Base-by-base conservation (phyloP, 352 stramenopile genomes). In the Phytophthora ohioensis region DNA sequence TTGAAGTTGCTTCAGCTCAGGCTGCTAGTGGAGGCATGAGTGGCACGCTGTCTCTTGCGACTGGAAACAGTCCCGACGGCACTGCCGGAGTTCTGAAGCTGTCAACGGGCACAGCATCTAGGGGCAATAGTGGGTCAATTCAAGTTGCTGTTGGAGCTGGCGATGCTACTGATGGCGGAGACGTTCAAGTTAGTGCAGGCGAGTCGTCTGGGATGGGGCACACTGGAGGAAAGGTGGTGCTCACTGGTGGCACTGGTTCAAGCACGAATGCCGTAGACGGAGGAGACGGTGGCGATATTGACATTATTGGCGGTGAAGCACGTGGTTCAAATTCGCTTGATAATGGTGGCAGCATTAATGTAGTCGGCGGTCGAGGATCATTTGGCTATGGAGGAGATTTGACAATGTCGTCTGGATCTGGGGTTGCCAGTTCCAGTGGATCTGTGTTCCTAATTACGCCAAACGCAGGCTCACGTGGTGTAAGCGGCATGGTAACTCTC, bases 311-410 rank as follows among this genome's bases (percentile, higher is more conserved):
- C 52, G 96, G 96, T 27, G 84, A 97, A 75, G 93, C 87, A 32
- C 89, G 92, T 70, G 96, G 96, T 43, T 87, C 86, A 59, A 93
- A 93, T 48, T 69, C 78, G 2, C 79, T 94, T 62, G 92, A 99
- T 69, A 96, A 97, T 67, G 95, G 94, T 21, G 95, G 92, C 39
- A 81, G 85, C 53, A 78, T 98, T 48, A 76, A 62, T 32, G 31
- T 97, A n/a, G 69, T 71, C 38, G 93, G 91, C 36, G 96, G 95
- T 73, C 84, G 59, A 39, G 78, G 62, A 59, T 86, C 78, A 47
- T 91, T 67, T 61, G 88, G 87, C 3, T 92, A 90, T 57, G 83
- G 87, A 53, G 88, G 88, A 41, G 79, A 87, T 21, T 11, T 95
- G 17, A 51, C 68, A 10, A 47, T 94, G 51, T 66, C 57, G 10